These are phyloP conservation scores for Asterella californica DNA, from an alignment of 225 moss, liverwort and hornwort genomes.

Conservation along the genomic window DNA sequence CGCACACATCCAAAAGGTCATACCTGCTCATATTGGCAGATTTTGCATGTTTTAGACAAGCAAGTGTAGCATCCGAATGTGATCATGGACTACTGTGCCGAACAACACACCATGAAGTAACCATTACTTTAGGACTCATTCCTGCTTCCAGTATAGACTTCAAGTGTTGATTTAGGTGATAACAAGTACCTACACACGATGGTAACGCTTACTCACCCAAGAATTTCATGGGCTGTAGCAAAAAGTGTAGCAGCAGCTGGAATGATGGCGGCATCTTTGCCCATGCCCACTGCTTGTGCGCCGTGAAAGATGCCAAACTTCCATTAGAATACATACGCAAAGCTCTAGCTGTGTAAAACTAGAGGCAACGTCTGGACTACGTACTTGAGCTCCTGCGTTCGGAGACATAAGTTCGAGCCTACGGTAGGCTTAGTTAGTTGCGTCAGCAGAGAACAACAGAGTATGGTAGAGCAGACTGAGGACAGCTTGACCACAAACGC, in stretches of 20 bases:
- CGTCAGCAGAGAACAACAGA: not conserved
- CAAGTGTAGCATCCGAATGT: no score
- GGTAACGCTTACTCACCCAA: constrained; percentile 51
- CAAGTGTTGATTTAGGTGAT: no score
- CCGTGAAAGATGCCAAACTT: constrained; percentile 32
- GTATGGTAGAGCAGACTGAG: not conserved
- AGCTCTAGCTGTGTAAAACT: not conserved
- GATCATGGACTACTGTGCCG: no score
- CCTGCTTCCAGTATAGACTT: not conserved
- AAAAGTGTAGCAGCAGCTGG: constrained; percentile 84
- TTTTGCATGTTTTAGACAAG: no score
- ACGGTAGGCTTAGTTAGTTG: not conserved
- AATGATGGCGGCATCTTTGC: constrained; percentile 39
- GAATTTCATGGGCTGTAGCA: constrained; percentile 79
- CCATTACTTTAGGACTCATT: not conserved
- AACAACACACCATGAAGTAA: not conserved
- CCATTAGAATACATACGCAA: not conserved
- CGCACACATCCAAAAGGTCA: constrained; percentile 81
- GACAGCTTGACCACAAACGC: not conserved
- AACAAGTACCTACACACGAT: not conserved
- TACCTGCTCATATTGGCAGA: constrained; percentile 43
- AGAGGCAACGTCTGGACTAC: not conserved
- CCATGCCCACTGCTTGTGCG: constrained; percentile 71
- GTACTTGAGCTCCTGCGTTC: not conserved
- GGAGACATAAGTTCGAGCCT: not conserved